phyloP scores from a whole-genome alignment of 2,329 filamentous ascomycete species.

The Thelonectria blattea region DNA sequence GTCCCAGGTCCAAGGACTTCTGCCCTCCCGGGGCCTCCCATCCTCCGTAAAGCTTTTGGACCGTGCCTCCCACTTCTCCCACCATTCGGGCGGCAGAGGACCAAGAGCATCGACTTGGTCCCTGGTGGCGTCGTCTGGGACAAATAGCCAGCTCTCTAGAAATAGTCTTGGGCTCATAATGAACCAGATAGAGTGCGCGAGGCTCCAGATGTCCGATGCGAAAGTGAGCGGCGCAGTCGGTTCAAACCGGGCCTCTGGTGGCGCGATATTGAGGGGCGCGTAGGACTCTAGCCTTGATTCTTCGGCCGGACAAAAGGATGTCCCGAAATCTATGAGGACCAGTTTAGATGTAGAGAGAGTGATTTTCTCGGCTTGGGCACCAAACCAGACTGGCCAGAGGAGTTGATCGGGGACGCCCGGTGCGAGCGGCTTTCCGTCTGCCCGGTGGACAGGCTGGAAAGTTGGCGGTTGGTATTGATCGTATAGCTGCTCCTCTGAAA shows the following conservation, averaged over 20 bases:
- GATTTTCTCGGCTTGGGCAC: constrained; percentile 39
- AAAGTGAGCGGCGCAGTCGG: constrained; percentile 41
- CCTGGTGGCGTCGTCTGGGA: constrained; percentile 19
- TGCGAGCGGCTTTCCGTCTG: constrained; percentile 23
- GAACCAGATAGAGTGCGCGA: constrained; percentile 44
- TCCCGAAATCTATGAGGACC: constrained; percentile 43
- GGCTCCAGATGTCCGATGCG: constrained; percentile 48
- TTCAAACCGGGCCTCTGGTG: constrained; percentile 45
- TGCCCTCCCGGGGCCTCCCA: not conserved
- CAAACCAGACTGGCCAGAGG: constrained; percentile 42
- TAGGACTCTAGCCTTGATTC: constrained; percentile 34
- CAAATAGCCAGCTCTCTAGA: constrained; percentile 13
- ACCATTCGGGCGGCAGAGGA: constrained; percentile 23
- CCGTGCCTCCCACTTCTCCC: constrained; percentile 24
- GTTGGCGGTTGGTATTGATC: constrained; percentile 23
- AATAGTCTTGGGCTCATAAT: constrained; percentile 37
- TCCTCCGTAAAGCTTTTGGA: constrained; percentile 14
- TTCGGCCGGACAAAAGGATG: constrained; percentile 39
- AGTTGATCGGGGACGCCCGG: constrained; percentile 39
- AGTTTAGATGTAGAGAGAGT: constrained; percentile 29
- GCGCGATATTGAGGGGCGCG: constrained; percentile 38
- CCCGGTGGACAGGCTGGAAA: constrained; percentile 24
- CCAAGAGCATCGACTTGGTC: constrained; percentile 31
- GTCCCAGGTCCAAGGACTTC: not conserved
- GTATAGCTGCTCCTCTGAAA: constrained; percentile 19